Evolutionary conservation across 495 filamentous ascomycete species (phyloP).

Genomic region (Xylona heveae): DNA sequence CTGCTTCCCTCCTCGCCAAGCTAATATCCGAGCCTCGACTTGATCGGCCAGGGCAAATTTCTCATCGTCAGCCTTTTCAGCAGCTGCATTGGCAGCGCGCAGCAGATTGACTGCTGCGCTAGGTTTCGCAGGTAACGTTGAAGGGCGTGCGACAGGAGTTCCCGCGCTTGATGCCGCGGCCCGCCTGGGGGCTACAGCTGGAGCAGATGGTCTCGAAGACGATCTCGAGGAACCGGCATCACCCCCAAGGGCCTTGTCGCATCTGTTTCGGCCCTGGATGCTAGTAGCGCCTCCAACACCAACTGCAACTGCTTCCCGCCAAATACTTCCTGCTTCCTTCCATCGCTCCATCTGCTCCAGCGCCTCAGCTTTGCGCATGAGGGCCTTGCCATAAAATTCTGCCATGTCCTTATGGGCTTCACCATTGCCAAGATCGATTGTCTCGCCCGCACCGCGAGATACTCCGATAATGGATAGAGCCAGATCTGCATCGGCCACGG

Average conservation of each 20-base stretch:
- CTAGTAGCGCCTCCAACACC: conserved; percentile 67
- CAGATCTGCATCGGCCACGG: conserved; percentile 61
- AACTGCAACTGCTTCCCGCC: conserved; percentile 64
- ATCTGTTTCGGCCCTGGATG: conserved; percentile 70
- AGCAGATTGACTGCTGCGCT: conserved; percentile 53
- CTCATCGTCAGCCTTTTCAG: conserved; percentile 72
- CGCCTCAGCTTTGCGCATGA: conserved; percentile 86
- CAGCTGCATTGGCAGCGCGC: conserved; percentile 60
- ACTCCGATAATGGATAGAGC: conserved; percentile 66
- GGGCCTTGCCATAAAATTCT: conserved; percentile 77
- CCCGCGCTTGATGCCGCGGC: conserved; percentile 16
- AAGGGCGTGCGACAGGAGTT: conserved; percentile 9
- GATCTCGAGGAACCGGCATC: conserved; percentile 6
- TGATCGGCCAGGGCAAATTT: conserved; percentile 72
- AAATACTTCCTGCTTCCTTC: conserved; percentile 57
- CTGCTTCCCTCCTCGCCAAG: conserved; percentile 75
- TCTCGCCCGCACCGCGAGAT: conserved; percentile 55
- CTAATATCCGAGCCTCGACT: conserved; percentile 53
- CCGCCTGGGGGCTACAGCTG: conserved; percentile 11
- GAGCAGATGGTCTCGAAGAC: conserved; percentile 6
- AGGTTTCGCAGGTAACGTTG: conserved; percentile 14
- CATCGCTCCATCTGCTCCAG: conserved; percentile 91
- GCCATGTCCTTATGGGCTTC: conserved; percentile 68
- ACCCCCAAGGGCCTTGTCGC: conserved; percentile 58
- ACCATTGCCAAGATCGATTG: conserved; percentile 40